These are phyloP conservation scores for Boletus rufocinnamomeus DNA, from an alignment of 768 basidiomycete species.

Conservation along the genomic window DNA sequence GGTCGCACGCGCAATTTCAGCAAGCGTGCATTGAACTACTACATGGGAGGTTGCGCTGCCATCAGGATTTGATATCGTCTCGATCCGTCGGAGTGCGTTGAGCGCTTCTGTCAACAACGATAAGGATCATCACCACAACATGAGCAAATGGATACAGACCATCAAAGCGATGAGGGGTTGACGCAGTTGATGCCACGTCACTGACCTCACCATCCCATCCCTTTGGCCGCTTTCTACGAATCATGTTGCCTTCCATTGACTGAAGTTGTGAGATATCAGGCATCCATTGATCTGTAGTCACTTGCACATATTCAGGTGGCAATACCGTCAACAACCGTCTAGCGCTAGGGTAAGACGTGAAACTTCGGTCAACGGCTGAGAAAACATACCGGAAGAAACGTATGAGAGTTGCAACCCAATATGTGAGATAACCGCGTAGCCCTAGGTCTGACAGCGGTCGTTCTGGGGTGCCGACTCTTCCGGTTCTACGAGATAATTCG, in stretches of 20 bases:
- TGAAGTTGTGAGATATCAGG: constrained; percentile 41
- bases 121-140: constrained; percentile 1
- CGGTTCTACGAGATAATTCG: constrained; percentile 78
- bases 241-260: constrained; percentile 34
- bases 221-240: constrained; percentile 53
- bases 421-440: constrained; percentile 84
- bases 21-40: constrained; percentile 68
- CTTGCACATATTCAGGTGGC: constrained; percentile 50
- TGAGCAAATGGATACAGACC: constrained; percentile 35
- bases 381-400: constrained; percentile 73
- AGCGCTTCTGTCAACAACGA: constrained; percentile 47
- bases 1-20: constrained; percentile 75
- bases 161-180: constrained; percentile 40
- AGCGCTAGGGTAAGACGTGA: background rate
- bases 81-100: constrained; percentile 54
- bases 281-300: constrained; percentile 47
- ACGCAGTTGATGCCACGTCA: constrained; percentile 37
- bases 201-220: constrained; percentile 75
- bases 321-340: constrained; percentile 63
- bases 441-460: constrained; percentile 94
- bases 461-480: constrained; percentile 89
- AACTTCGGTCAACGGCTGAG: background rate
- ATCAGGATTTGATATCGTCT: constrained; percentile 58
- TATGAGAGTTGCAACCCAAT: constrained; percentile 83
- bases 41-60: constrained; percentile 74